Percentiles rank a stretch among this genome's conserved stretches.
Conservation (phyloP, 768 basidiomycete species). For the Steccherinum ochraceum region DNA sequence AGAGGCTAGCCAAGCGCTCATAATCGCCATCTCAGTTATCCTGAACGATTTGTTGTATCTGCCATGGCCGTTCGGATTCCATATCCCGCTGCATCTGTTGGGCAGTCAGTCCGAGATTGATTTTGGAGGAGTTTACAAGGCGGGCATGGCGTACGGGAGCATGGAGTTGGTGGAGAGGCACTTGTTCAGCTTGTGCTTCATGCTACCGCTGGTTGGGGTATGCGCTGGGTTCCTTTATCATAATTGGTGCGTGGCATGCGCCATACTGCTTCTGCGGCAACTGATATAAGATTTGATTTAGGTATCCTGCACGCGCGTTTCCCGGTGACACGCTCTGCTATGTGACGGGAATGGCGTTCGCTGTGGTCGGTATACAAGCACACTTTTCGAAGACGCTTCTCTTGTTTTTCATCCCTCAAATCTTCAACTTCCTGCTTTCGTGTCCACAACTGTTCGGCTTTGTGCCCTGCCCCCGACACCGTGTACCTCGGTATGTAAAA, state of each 20-base stretch:
- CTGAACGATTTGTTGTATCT: conserved; percentile 91
- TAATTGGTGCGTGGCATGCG: conserved; percentile 76
- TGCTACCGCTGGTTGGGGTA: conserved; percentile 90
- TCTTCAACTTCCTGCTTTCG: conserved; percentile 94
- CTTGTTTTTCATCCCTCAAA: conserved; percentile 95
- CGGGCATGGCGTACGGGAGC: conserved; percentile 83
- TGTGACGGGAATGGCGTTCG: conserved; percentile 97
- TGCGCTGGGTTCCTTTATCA: conserved; percentile 89
- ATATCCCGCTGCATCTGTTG: conserved; percentile 63
- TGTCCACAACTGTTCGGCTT: conserved; percentile 93
- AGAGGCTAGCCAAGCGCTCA: conserved; percentile 88
- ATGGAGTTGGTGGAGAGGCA: conserved; percentile 86
- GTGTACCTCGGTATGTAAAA: conserved; percentile 72
- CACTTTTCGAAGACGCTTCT: conserved; percentile 97
- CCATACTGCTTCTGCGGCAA: no score
- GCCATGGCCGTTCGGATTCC: conserved; percentile 78
- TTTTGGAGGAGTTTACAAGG: conserved; percentile 73
- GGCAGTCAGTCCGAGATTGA: conserved; percentile 62
- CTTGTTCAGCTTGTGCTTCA: conserved; percentile 94
- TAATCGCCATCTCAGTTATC: conserved; percentile 87
- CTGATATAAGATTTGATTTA: conserved; percentile 22
- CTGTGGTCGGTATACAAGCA: conserved; percentile 94
- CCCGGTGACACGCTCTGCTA: conserved; percentile 98
- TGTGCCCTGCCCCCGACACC: conserved; percentile 90
- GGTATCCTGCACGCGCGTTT: conserved; percentile 95